Evolutionary conservation across 2,329 filamentous ascomycete species (phyloP).

Genomic region (Beauveria asiatica): DNA sequence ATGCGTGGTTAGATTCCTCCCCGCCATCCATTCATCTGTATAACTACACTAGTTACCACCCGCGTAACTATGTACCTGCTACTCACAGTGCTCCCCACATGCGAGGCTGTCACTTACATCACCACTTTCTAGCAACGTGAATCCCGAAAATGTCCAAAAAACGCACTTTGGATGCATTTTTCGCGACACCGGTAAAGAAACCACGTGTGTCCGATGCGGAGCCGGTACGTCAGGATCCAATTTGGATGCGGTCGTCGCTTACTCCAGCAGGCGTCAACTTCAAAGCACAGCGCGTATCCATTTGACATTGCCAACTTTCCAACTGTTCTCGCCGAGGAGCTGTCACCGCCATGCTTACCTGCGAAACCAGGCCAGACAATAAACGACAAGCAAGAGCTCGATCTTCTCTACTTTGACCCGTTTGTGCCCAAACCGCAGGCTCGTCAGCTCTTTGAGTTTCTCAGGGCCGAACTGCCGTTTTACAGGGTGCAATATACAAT

Average conservation of each 20-base stretch:
- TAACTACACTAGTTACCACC: too few relatives aligned
- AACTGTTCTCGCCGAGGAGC: constrained; percentile 26
- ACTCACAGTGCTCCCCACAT: neutral
- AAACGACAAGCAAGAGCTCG: constrained; percentile 60
- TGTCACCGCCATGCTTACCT: constrained; percentile 37
- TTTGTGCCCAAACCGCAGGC: constrained; percentile 53
- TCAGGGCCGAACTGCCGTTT: constrained; percentile 64
- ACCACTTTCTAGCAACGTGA: neutral
- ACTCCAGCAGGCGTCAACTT: constrained; percentile 19
- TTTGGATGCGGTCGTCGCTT: neutral
- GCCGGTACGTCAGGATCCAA: neutral
- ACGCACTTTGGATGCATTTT: constrained; percentile 63
- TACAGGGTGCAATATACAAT: constrained; percentile 69
- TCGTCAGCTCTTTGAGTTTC: constrained; percentile 57
- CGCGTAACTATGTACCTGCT: too few relatives aligned
- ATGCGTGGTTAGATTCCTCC: neutral
- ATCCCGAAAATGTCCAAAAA: constrained; percentile 33
- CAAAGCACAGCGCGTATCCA: constrained; percentile 39
- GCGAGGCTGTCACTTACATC: constrained; percentile 5
- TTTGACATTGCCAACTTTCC: constrained; percentile 40
- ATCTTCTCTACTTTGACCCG: constrained; percentile 68
- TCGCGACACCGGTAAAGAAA: constrained; percentile 41
- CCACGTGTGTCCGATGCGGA: neutral
- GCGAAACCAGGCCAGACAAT: constrained; percentile 46
- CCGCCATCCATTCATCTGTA: neutral